These are phyloP conservation scores for Chaetomium olivaceum DNA, from an alignment of 2,329 filamentous ascomycete genomes.

Conservation along the genomic window DNA sequence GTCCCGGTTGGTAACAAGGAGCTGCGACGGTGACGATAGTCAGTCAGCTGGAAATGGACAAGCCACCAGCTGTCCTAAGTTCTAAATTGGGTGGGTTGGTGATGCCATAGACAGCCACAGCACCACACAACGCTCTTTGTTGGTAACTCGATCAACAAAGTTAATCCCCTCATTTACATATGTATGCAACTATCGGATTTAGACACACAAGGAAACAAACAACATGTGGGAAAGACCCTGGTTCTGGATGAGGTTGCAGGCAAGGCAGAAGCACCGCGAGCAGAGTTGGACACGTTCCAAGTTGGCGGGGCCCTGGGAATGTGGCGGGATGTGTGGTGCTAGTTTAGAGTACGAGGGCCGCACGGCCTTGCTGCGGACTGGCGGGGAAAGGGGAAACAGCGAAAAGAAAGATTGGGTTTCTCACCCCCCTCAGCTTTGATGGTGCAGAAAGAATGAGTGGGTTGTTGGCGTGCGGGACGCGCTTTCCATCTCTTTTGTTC, in stretches of 20 bases:
- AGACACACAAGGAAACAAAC: neutral
- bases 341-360: neutral
- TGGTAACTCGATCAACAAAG: neutral
- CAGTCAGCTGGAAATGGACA: neutral
- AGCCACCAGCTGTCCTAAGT: neutral
- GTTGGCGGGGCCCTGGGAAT: neutral
- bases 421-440: neutral
- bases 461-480: slow-evolving; percentile 8
- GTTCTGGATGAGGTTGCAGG: neutral
- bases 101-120: neutral
- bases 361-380: neutral
- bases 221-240: neutral
- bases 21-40: neutral
- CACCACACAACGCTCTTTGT: neutral
- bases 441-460: neutral
- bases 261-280: neutral
- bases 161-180: neutral
- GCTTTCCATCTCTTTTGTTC: slow-evolving; percentile 16
- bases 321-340: slow-evolving; percentile 1
- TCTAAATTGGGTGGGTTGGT: neutral
- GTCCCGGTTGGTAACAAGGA: neutral
- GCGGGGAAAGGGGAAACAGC: neutral
- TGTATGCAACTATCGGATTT: slow-evolving; percentile 1
- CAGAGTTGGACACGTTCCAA: slow-evolving; percentile 22
- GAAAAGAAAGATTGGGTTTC: neutral